Base-by-base conservation (phyloP, 2,329 filamentous ascomycete species). In the Epichloe gansuensis region DNA sequence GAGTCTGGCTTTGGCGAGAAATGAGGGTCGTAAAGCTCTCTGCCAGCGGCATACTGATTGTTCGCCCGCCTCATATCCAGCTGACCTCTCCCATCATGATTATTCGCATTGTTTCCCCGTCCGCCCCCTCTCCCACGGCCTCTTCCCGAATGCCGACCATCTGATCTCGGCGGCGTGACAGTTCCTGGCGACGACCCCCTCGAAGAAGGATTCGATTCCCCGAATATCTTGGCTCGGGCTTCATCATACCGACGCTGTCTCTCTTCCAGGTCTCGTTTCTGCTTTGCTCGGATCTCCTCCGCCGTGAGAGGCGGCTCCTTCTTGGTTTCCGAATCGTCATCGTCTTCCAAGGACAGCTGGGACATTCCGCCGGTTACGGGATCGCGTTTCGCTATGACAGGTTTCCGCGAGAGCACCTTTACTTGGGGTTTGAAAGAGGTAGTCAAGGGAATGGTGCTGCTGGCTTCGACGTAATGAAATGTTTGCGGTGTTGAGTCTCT, bases 201-300 rank as follows among this genome's bases (percentile, higher is more conserved):
- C 0, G 82, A 77, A 7, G 72, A 72, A 9, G 72, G 67, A 36
- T 67, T 71, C 9, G 72, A 70, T 36, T 79, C 81, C 21, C 89
- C 89, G 66, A 96, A 91, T 51, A 96, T 84, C 64, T 89, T 85
- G 60, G 91, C 88, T 34, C 91, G 78, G 5, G 84, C 87, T 70
- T 95, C 89, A 55, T 94, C 87, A 65, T 96, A 96, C 55, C 86
- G 85, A 52, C 82, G 82, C 71, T 95, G 87, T 71, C 93, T 95
- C 70, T 95, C 89, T 63, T 94, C 89, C 9, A 82, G 79, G 60
- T 95, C 88, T 47, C 79, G 77, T 64, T 89, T 81, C 50, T 90
- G 87, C 62, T 85, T 85, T 25, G 82, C 79, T 55, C 86, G 82
- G 36, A 89, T 78, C 70, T 95, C 85, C 60, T 91, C 87, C 3